Evolutionary conservation across 1,284 basidiomycete species (phyloP).

Genomic region (Ceratobasidium sp.): DNA sequence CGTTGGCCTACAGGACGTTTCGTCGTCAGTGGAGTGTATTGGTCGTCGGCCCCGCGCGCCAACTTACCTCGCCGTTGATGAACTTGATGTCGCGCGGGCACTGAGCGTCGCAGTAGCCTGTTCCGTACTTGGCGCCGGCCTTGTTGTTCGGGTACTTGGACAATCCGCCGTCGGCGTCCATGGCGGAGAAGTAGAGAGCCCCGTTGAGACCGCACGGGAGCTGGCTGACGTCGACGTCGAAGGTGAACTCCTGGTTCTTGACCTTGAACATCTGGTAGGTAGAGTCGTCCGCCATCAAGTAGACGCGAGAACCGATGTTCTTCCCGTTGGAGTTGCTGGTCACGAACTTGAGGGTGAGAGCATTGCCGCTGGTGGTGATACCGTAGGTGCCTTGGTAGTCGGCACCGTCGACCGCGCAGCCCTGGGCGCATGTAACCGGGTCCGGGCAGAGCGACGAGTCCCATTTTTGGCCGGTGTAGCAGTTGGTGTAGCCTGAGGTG

Average conservation of each 20-base stretch:
- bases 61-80: conserved; percentile 59
- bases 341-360: conserved; percentile 80
- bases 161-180: conserved; percentile 45
- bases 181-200: conserved; percentile 52
- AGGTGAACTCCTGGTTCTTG: conserved; percentile 63
- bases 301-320: conserved; percentile 66
- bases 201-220: conserved; percentile 61
- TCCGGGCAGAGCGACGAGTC: conserved; percentile 56
- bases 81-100: conserved; percentile 61
- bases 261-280: conserved; percentile 61
- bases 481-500: conserved; percentile 53
- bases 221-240: conserved; percentile 64
- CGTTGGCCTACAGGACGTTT: conserved; percentile 38
- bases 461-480: conserved; percentile 57
- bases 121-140: conserved; percentile 48
- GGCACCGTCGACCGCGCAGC: conserved; percentile 66
- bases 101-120: conserved; percentile 51
- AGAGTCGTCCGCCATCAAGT: conserved; percentile 55
- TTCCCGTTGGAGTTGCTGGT: conserved; percentile 74
- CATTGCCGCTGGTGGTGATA: conserved; percentile 56
- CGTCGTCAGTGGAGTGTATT: conserved; percentile 49
- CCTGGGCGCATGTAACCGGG: conserved; percentile 54
- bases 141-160: conserved; percentile 44
- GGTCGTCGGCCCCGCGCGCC: background rate
- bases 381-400: conserved; percentile 59